Base-by-base conservation (phyloP, 2,329 filamentous ascomycete genomes). In the Zymoseptoria brevis region DNA sequence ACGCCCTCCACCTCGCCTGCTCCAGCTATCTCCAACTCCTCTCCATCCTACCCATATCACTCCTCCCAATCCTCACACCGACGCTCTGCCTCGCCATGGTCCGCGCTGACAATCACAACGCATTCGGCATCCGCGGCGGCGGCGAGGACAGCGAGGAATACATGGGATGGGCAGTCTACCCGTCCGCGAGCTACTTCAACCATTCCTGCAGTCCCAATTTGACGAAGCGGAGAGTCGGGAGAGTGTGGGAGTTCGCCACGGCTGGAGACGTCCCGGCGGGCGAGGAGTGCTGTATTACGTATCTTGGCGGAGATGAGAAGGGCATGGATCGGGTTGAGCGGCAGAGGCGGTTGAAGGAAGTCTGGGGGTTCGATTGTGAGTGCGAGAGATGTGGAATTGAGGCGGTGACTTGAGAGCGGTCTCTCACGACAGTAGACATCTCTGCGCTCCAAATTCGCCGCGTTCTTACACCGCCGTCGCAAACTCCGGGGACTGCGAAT, bases 141-240 rank as follows among this genome's bases (percentile, higher is more conserved):
- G 67, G 66, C 55, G 76, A 78, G 54, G 76, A 76, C 41, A 75
- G 75, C 8, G 73, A 74, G 8, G 78, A 80, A 64, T 79, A 79
- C 65, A 75, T 80, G 60, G 78, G 77, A 16, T 80, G 76, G 54
- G 77, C 74, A 0, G 72, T 79, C 35, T 80, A 77, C 73, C 75
- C 77, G 0, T 67, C 68, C 4, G 77, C 78, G 0, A 76, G 73
- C 61, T 80, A 78, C 66, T 80, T 79, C 70, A 80, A 80, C 55
- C 78, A 80, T 62, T 75, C 72, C 4, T 80, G 78, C 64, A 66
- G 55, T 16, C 76, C 77, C 22, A 80, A 76, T 50, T 61, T 80
- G 1, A 67, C 66, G 51, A 80, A 80, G 71, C 67, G 62, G 49
- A 67, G 77, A 8, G 67, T 68, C 1, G 77, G 77, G 0, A 64